These are phyloP conservation scores for Gillenia trifoliata DNA, from an alignment of 306 rosid species.

Conservation along the genomic window DNA sequence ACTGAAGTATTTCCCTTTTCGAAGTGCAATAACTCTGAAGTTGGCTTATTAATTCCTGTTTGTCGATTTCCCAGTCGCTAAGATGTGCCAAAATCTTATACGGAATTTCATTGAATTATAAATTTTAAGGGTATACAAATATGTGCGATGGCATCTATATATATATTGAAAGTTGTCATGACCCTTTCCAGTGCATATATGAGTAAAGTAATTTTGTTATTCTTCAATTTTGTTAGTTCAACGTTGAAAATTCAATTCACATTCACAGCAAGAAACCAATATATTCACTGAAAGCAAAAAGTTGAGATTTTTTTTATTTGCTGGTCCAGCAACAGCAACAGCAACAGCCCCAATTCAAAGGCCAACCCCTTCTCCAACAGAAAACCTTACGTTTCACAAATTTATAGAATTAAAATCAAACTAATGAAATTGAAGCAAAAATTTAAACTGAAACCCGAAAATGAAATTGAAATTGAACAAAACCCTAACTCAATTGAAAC, in stretches of 20 bases:
- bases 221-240: neutral
- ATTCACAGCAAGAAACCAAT: neutral
- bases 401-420: neutral
- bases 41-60: too few relatives aligned
- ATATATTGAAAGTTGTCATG: too few relatives aligned
- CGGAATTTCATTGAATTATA: too few relatives aligned
- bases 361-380: neutral
- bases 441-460: neutral
- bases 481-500: neutral
- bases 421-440: neutral
- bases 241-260: neutral
- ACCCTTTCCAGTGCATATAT: too few relatives aligned
- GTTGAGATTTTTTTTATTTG: neutral
- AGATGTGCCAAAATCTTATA: too few relatives aligned
- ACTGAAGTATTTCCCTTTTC: too few relatives aligned
- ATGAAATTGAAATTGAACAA: neutral
- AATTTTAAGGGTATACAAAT: too few relatives aligned
- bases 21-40: too few relatives aligned
- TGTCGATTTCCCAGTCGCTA: too few relatives aligned
- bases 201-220: too few relatives aligned
- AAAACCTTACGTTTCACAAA: neutral
- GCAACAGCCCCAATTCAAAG: neutral
- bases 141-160: too few relatives aligned
- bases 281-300: neutral
- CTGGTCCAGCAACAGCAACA: neutral